Evolutionary conservation across 2,329 filamentous ascomycete genomes (phyloP).

Genomic region (Akanthomyces muscarius): DNA sequence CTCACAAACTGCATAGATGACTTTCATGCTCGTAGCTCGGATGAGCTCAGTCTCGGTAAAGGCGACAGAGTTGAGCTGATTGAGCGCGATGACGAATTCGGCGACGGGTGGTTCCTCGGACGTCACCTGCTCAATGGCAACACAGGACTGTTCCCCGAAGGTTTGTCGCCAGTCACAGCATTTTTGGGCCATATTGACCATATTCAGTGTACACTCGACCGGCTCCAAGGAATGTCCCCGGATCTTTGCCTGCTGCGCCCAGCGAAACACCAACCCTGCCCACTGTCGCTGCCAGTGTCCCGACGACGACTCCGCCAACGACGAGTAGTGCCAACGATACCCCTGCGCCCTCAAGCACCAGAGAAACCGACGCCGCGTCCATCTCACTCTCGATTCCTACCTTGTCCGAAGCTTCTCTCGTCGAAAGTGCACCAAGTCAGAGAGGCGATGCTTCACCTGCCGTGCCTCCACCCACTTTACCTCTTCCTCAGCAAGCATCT

Average conservation of each 20-base stretch:
- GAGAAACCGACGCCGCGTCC: slow-evolving; percentile 19
- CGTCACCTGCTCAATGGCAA: slow-evolving; percentile 69
- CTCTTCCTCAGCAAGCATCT: slow-evolving; percentile 39
- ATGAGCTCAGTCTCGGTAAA: slow-evolving; percentile 85
- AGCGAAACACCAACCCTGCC: slow-evolving; percentile 2
- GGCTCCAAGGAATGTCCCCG: slow-evolving; percentile 43
- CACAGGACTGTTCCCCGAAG: slow-evolving; percentile 79
- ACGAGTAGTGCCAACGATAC: slow-evolving; percentile 13
- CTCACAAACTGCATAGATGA: slow-evolving; percentile 59
- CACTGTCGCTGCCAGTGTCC: neutral
- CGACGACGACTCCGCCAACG: slow-evolving; percentile 20
- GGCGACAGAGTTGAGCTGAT: slow-evolving; percentile 80
- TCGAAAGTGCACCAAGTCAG: slow-evolving; percentile 24
- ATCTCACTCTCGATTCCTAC: slow-evolving; percentile 29
- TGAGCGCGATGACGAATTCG: slow-evolving; percentile 83
- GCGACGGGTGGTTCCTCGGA: slow-evolving; percentile 80
- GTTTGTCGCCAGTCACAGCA: slow-evolving; percentile 41
- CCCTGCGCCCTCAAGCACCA: slow-evolving; percentile 23
- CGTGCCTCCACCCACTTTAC: slow-evolving; percentile 32
- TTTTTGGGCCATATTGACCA: slow-evolving; percentile 20
- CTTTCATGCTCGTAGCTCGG: slow-evolving; percentile 84
- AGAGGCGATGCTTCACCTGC: slow-evolving; percentile 28
- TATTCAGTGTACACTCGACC: slow-evolving; percentile 57
- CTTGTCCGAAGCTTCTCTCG: slow-evolving; percentile 22
- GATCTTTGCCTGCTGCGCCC: slow-evolving; percentile 21